These are phyloP conservation scores for Scolecobasidium constrictum DNA, from an alignment of 2,329 filamentous ascomycete genomes.

Conservation along the genomic window DNA sequence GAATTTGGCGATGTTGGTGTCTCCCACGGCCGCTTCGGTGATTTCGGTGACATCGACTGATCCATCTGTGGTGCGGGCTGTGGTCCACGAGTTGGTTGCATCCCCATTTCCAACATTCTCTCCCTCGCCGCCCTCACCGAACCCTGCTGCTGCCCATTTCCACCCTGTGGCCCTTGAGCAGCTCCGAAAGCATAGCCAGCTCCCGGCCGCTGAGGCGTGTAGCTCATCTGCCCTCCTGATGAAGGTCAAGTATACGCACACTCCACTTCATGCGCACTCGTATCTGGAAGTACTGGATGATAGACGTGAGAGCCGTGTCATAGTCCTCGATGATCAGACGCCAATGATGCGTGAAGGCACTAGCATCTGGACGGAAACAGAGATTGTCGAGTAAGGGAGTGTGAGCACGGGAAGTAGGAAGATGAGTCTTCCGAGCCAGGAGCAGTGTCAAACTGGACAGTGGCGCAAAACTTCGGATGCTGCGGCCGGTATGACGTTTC, in stretches of 20 bases:
- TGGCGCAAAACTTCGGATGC: too few species aligned
- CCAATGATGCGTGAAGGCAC: too few species aligned
- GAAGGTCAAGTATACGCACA: neutral
- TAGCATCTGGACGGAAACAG: too few species aligned
- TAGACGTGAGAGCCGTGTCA: neutral
- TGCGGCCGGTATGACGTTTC: too few species aligned
- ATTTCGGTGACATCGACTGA: too few species aligned
- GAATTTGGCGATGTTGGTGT: slow-evolving; percentile 21
- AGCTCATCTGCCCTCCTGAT: neutral
- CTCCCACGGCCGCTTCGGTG: slow-evolving; percentile 18
- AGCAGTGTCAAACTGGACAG: too few species aligned
- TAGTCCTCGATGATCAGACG: neutral
- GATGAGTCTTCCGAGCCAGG: too few species aligned
- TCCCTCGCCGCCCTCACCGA: slow-evolving; percentile 27
- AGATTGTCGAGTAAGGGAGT: too few species aligned
- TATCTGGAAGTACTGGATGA: too few species aligned
- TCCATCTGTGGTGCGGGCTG: neutral
- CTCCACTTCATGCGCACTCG: neutral
- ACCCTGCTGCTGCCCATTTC: slow-evolving; percentile 15
- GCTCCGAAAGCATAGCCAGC: neutral
- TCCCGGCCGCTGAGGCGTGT: neutral
- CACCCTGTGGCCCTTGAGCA: neutral
- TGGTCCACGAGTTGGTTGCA: neutral
- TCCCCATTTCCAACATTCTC: slow-evolving; percentile 16
- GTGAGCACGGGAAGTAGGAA: too few species aligned